These are phyloP conservation scores for Cicer bijugum DNA, from an alignment of 306 rosid genomes.

Conservation along the genomic window DNA sequence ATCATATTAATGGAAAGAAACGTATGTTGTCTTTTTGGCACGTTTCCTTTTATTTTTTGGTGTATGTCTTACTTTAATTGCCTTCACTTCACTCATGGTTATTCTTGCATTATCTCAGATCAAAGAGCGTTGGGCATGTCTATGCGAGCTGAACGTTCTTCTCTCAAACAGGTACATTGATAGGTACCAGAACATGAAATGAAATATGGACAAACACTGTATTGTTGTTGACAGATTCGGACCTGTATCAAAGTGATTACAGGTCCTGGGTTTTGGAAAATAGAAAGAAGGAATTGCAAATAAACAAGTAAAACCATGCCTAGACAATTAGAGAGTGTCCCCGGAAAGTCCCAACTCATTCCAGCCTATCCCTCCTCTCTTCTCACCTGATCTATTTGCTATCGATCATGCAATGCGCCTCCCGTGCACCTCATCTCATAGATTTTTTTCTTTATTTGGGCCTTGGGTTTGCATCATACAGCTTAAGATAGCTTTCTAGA, in stretches of 20 bases:
- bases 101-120: conserved; percentile 52
- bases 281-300: neutral
- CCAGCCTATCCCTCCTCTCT: neutral
- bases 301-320: neutral
- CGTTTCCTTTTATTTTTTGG: conserved; percentile 17
- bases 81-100: conserved; percentile 38
- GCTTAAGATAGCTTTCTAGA: conserved; percentile 16
- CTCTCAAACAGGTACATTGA: conserved; percentile 75
- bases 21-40: conserved; percentile 63
- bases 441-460: neutral
- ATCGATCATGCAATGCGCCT: neutral
- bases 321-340: conserved; percentile 2
- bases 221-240: neutral
- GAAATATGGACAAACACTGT: neutral
- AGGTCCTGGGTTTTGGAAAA: neutral
- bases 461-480: neutral
- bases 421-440: neutral
- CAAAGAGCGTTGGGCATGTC: conserved; percentile 99
- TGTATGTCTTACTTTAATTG: conserved; percentile 11
- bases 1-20: conserved; percentile 99
- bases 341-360: neutral
- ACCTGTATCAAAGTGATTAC: neutral
- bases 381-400: neutral
- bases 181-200: neutral
- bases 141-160: conserved; percentile 95